phyloP scores from a whole-genome alignment of 202 grass and related monocot genomes.

The Hordeum pubiflorum region DNA sequence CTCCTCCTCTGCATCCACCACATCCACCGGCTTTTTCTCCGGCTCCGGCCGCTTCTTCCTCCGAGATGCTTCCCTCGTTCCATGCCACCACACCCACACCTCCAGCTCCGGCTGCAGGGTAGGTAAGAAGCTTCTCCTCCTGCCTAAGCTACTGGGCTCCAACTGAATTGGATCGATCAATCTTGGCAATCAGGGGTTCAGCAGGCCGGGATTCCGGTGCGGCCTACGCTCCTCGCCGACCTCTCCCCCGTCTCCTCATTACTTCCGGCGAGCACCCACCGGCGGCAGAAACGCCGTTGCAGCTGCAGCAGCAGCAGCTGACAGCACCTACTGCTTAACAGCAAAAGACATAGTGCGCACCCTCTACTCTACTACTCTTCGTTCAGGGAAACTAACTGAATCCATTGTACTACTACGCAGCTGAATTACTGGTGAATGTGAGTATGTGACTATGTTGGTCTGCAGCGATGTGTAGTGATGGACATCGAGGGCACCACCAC shows the following conservation, averaged over 20 bases:
- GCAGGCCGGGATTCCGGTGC: neutral
- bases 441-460: neutral
- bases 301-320: neutral
- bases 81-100: neutral
- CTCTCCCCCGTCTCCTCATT: neutral
- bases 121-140: neutral
- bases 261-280: neutral
- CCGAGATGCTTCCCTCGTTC: neutral
- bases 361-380: neutral
- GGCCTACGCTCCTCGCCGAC: neutral
- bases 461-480: slow-evolving; percentile 64
- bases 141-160: neutral
- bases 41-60: neutral
- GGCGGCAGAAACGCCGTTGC: neutral
- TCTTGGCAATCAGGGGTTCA: no score
- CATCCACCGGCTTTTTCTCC: neutral
- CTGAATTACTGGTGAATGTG: neutral
- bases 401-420: neutral
- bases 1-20: neutral
- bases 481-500: slow-evolving; percentile 91
- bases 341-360: neutral
- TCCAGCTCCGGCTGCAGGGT: neutral
- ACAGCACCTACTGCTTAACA: neutral
- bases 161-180: neutral
- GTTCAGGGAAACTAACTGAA: neutral